Base-by-base conservation (phyloP, 148 eudicot genomes). In the Mesembryanthemum crystallinum region DNA sequence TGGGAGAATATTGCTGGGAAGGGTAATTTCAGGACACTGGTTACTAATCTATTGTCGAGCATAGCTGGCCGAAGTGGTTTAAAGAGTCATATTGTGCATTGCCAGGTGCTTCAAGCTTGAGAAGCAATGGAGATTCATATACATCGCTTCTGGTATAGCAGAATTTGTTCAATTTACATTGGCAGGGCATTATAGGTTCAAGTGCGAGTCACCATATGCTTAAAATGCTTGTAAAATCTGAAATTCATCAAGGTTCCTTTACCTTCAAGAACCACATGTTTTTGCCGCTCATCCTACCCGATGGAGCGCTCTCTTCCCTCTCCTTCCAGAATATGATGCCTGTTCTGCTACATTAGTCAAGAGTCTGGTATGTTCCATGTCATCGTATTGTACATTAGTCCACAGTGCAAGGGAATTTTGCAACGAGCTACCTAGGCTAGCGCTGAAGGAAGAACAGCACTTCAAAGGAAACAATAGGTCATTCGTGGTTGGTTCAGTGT, bases 21-120 rank as follows among this genome's bases (percentile, higher is more conserved):
- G 81, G 92, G 98, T 77, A 90, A 88, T 77, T 81, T 89, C 58
- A 79, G 91, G 82, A 91, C 87, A 28, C 59, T 93, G 65, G 89
- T 93, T 65, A 89, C 91, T 59, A 91, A 91, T 76, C 64, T 91
- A 43, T 85, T 91, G 93, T 94, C 98, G 25, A 94, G 95, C 77
- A 86, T 91, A 39, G 89, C 98, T 4, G 97, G 97, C 5, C 81
- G 97, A 76, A 87, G 85, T 52, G 91, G 91, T 32, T 72, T 84
- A 68, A 94, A 91, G 87, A 93, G 97, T 75, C 94, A 89, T 76
- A 93, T 91, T 60, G 89, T 91, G 76, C 98, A 93, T 58, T 93
- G 98, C 78, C 98, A 91, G 79, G 96, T 91, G 77, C 92, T 89
- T 73, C 92, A 84, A 83, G 92, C 89, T 43, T 91, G 88, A 90